Evolutionary conservation across 305 asterid genomes (phyloP).

Genomic region (Solanum hybrid): DNA sequence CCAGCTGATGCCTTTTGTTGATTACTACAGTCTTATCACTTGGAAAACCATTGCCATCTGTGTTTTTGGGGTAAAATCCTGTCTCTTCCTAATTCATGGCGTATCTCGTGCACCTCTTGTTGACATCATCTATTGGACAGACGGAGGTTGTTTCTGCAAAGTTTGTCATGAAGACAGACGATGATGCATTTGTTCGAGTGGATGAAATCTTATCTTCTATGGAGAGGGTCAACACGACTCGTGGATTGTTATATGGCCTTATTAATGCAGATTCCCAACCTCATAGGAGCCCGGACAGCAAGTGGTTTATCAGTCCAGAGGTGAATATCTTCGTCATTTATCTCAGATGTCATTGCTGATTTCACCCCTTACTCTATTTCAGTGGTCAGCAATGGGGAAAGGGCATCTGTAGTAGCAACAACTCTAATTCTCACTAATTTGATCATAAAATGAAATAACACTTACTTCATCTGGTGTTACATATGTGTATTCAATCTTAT

Average conservation of each 20-base stretch:
- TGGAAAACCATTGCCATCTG: constrained; percentile 94
- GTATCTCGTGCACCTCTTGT: constrained; percentile 23
- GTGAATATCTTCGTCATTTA: constrained; percentile 25
- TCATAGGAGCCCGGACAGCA: constrained; percentile 71
- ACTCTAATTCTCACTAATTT: not conserved
- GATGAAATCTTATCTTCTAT: constrained; percentile 75
- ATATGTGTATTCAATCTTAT: constrained; percentile 7
- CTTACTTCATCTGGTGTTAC: not conserved
- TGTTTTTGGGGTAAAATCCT: constrained; percentile 68
- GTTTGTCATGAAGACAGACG: constrained; percentile 96
- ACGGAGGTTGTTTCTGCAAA: constrained; percentile 71
- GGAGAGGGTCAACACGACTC: constrained; percentile 31
- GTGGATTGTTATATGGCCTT: constrained; percentile 84
- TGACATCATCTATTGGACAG: constrained; percentile 50
- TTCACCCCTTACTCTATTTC: not conserved
- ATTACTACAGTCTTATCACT: constrained; percentile 84
- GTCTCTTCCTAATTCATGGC: constrained; percentile 23
- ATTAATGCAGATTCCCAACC: constrained; percentile 79
- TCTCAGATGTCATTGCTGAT: not conserved
- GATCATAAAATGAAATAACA: not conserved
- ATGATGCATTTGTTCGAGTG: constrained; percentile 91
- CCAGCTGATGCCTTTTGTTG: constrained; percentile 96
- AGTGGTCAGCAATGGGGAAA: not conserved
- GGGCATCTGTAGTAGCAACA: not conserved
- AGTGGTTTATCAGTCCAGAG: constrained; percentile 91